Conservation (phyloP, 345 rosid genomes). For the Excoecaria cochinchinensis region DNA sequence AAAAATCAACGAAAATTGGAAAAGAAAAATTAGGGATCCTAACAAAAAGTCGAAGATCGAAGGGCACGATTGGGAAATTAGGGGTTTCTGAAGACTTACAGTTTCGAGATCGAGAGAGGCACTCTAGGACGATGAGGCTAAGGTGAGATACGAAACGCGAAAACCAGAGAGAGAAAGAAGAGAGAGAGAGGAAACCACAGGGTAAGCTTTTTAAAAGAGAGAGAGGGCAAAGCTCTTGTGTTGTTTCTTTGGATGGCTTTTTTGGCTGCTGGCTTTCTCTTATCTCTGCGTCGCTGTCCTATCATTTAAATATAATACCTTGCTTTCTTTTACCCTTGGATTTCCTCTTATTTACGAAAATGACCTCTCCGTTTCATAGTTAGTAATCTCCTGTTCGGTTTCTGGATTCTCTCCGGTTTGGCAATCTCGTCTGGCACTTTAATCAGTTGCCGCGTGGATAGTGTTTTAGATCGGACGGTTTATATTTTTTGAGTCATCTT, state of each 20-base stretch:
- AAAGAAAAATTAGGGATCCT: slow-evolving; percentile 34
- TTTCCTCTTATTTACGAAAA: slow-evolving; percentile 14
- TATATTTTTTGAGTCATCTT: background rate
- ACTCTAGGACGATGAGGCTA: slow-evolving; percentile 45
- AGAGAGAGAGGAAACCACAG: slow-evolving; percentile 21
- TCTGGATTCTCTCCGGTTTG: background rate
- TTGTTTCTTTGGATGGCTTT: slow-evolving; percentile 29
- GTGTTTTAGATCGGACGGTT: background rate
- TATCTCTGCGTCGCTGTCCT: slow-evolving; percentile 23
- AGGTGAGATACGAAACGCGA: slow-evolving; percentile 7
- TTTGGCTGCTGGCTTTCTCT: slow-evolving; percentile 24
- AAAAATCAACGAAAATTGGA: background rate
- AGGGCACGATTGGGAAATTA: slow-evolving; percentile 16
- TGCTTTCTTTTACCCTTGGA: slow-evolving; percentile 18
- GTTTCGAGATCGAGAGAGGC: slow-evolving; percentile 32
- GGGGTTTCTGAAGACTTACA: slow-evolving; percentile 42
- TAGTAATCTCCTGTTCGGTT: background rate
- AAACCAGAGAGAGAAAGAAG: slow-evolving; percentile 16
- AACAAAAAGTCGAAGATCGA: slow-evolving; percentile 16
- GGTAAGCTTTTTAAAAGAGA: slow-evolving; percentile 11
- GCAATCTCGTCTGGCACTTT: background rate
- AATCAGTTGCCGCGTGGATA: background rate
- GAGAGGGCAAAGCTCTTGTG: slow-evolving; percentile 2
- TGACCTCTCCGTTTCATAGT: slow-evolving; percentile 5
- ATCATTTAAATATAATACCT: slow-evolving; percentile 27